Evolutionary conservation across 2,329 filamentous ascomycete species (phyloP).

Genomic region (Botrytis tulipae): DNA sequence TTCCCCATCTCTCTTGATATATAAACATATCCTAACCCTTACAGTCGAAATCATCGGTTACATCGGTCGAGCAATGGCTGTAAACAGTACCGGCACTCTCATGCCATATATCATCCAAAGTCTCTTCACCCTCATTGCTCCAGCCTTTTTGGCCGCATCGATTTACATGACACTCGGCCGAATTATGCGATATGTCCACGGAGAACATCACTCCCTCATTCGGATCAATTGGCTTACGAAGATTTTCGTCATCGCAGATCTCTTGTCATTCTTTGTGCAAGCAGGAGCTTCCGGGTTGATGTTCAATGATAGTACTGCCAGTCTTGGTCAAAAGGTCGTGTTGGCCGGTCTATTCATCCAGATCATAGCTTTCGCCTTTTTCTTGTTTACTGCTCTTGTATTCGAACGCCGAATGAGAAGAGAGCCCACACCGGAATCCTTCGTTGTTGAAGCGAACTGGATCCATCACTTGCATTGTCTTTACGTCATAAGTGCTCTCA

Average conservation of each 20-base stretch:
- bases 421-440: conserved; percentile 24
- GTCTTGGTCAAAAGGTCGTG: conserved; percentile 51
- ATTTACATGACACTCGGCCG: conserved; percentile 37
- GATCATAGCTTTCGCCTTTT: conserved; percentile 56
- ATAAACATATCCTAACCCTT: not conserved
- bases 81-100: conserved; percentile 31
- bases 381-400: conserved; percentile 46
- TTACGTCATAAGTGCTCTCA: conserved; percentile 45
- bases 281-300: conserved; percentile 30
- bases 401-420: conserved; percentile 27
- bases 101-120: conserved; percentile 40
- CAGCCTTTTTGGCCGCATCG: conserved; percentile 43
- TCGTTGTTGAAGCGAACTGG: conserved; percentile 29
- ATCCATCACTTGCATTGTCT: conserved; percentile 43
- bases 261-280: conserved; percentile 53
- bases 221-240: conserved; percentile 48
- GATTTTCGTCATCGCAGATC: conserved; percentile 54
- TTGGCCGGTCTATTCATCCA: conserved; percentile 56
- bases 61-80: conserved; percentile 31
- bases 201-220: conserved; percentile 42
- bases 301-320: not conserved
- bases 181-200: conserved; percentile 36
- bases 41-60: conserved; percentile 44
- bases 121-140: conserved; percentile 42
- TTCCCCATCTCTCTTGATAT: not conserved